A percentile compares a stretch with the other conserved stretches of the same genome.
These are phyloP conservation scores for Podila verticillata DNA, from an alignment of 192 early-diverging fungal species.

Conservation along the genomic window DNA sequence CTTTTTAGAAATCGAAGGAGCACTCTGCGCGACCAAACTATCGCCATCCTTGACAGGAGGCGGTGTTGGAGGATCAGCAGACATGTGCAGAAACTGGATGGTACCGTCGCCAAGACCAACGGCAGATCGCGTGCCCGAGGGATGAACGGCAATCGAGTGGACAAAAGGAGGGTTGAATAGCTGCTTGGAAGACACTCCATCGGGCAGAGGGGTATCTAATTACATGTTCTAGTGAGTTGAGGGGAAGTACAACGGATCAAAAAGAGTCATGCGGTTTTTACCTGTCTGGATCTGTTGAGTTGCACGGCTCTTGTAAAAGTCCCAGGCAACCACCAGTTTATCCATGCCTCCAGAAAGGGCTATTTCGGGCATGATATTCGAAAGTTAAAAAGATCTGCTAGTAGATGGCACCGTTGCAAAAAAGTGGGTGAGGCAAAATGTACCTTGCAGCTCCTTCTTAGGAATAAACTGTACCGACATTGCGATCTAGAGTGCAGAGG, in stretches of 20 bases:
- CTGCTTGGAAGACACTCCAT: slow-evolving; percentile 37
- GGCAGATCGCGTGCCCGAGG: slow-evolving; percentile 52
- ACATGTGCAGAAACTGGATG: slow-evolving; percentile 51
- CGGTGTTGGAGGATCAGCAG: slow-evolving; percentile 26
- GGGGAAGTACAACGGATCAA: neutral
- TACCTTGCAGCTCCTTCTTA: slow-evolving; percentile 61
- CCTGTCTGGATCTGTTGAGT: slow-evolving; percentile 52
- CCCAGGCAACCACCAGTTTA: slow-evolving; percentile 57
- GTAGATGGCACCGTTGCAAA: neutral
- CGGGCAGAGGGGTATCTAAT: slow-evolving; percentile 29
- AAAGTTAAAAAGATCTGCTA: neutral
- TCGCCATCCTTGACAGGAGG: neutral
- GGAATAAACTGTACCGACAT: slow-evolving; percentile 60
- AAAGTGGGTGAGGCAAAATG: neutral
- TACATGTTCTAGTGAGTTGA: no score
- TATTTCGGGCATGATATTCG: slow-evolving; percentile 5
- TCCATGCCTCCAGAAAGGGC: slow-evolving; percentile 64
- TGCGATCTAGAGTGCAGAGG: slow-evolving; percentile 44
- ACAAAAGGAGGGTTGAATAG: slow-evolving; percentile 67
- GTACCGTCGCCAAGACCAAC: slow-evolving; percentile 58
- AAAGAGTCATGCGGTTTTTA: slow-evolving; percentile 12
- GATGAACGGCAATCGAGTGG: slow-evolving; percentile 52
- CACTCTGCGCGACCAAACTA: neutral
- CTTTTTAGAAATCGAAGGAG: slow-evolving; percentile 11
- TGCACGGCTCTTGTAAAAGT: slow-evolving; percentile 56